Evolutionary conservation across 192 early-diverging fungal species (phyloP).

Genomic region (Kappamyces sp.): DNA sequence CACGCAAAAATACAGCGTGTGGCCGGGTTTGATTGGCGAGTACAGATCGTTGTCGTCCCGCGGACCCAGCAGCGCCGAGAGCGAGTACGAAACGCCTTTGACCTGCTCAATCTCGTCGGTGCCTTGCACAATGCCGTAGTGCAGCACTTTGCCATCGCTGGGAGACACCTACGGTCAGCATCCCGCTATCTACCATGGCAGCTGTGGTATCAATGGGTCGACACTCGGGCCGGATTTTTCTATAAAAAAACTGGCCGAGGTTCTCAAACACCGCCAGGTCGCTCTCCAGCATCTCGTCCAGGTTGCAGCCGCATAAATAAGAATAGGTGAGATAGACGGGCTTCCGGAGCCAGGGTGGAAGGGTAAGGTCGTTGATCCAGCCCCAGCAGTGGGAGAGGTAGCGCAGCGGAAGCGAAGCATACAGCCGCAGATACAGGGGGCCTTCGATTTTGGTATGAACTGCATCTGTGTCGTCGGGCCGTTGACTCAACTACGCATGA

Average conservation of each 20-base stretch:
- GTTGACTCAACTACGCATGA: slow-evolving; percentile 24
- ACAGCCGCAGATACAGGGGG: slow-evolving; percentile 78
- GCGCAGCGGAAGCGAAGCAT: slow-evolving; percentile 82
- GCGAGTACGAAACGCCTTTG: slow-evolving; percentile 87
- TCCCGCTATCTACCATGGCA: slow-evolving; percentile 47
- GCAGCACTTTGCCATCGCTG: slow-evolving; percentile 84
- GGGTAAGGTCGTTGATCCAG: slow-evolving; percentile 73
- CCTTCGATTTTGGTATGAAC: slow-evolving; percentile 57
- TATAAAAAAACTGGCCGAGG: slow-evolving; percentile 89
- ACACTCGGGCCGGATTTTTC: slow-evolving; percentile 70
- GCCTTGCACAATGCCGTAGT: slow-evolving; percentile 76
- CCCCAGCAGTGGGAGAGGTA: slow-evolving; percentile 90
- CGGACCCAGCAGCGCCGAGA: slow-evolving; percentile 81
- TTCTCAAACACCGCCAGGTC: slow-evolving; percentile 77
- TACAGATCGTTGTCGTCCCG: slow-evolving; percentile 12
- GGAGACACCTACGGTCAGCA: slow-evolving; percentile 60
- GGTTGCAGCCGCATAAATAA: slow-evolving; percentile 80
- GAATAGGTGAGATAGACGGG: slow-evolving; percentile 76
- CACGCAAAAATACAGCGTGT: slow-evolving; percentile 81
- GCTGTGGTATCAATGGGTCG: slow-evolving; percentile 67
- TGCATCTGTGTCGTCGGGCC: slow-evolving; percentile 20
- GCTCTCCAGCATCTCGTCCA: slow-evolving; percentile 89
- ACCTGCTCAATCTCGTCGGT: slow-evolving; percentile 81
- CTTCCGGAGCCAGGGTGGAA: slow-evolving; percentile 69
- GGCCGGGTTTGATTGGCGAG: slow-evolving; percentile 45